A percentile compares a stretch with the other conserved stretches of the same genome.
These are phyloP conservation scores for Macrocystidia cucumis DNA, from an alignment of 1,284 basidiomycete species.

Conservation along the genomic window DNA sequence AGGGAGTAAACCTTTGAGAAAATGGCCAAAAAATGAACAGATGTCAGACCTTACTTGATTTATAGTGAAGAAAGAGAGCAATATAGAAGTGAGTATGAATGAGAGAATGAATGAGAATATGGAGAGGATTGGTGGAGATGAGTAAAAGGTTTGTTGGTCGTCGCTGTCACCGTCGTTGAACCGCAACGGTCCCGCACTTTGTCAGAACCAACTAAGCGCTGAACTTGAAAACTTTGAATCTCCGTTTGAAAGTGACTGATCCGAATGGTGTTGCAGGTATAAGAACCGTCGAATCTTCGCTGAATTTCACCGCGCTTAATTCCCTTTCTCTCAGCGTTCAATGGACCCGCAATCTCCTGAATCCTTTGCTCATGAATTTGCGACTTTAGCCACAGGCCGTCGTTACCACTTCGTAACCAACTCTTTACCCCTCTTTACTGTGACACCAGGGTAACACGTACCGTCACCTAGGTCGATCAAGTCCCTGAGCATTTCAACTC, in stretches of 20 bases:
- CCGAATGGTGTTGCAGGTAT: too few species aligned
- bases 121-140: slow-evolving; percentile 8
- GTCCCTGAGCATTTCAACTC: slow-evolving; percentile 33
- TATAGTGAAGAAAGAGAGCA: slow-evolving; percentile 10
- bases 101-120: too few species aligned
- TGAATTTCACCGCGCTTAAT: too few species aligned
- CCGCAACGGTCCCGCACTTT: slow-evolving; percentile 24
- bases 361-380: slow-evolving; percentile 45
- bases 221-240: too few species aligned
- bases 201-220: too few species aligned
- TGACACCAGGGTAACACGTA: slow-evolving; percentile 7
- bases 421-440: neutral
- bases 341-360: slow-evolving; percentile 45
- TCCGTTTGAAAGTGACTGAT: too few species aligned
- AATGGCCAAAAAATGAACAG: slow-evolving; percentile 8
- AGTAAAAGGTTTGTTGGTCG: slow-evolving; percentile 13
- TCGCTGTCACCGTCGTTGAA: slow-evolving; percentile 19
- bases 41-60: slow-evolving; percentile 24
- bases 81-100: slow-evolving; percentile 8
- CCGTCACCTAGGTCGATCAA: slow-evolving; percentile 43
- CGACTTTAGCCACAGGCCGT: slow-evolving; percentile 45
- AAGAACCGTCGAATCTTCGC: too few species aligned
- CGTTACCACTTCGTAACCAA: slow-evolving; percentile 50
- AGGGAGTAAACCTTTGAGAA: slow-evolving; percentile 12
- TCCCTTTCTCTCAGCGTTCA: too few species aligned